These are phyloP conservation scores for Starmerella floricola DNA, from an alignment of 805 yeast species.

Conservation along the genomic window DNA sequence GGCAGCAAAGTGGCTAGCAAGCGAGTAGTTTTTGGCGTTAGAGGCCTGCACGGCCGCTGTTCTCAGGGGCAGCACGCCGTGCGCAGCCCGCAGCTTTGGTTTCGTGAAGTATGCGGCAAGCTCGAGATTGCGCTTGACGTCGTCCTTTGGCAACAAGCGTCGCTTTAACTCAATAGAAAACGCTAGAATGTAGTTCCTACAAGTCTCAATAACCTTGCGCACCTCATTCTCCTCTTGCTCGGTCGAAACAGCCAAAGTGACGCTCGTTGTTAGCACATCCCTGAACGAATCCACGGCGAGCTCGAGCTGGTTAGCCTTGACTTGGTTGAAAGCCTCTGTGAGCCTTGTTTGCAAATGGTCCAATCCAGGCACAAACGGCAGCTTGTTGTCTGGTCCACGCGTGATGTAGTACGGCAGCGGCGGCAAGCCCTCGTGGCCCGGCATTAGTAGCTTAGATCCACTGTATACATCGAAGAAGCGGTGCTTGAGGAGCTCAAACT, in stretches of 20 bases:
- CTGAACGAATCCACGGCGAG: conserved; percentile 74
- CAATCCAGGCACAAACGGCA: conserved; percentile 67
- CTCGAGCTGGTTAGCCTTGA: conserved; percentile 72
- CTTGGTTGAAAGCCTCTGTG: conserved; percentile 65
- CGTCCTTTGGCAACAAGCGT: conserved; percentile 55
- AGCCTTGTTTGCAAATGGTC: conserved; percentile 50
- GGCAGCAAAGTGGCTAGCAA: conserved; percentile 80
- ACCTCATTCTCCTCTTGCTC: conserved; percentile 71
- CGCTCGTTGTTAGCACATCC: conserved; percentile 59
- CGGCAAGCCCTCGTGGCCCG: conserved; percentile 63
- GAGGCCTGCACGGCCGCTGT: conserved; percentile 92
- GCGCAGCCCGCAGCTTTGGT: conserved; percentile 69
- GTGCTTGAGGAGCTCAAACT: conserved; percentile 75
- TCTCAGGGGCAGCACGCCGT: conserved; percentile 75
- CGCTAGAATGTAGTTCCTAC: conserved; percentile 87
- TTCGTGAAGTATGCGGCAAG: conserved; percentile 91
- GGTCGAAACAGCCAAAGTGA: conserved; percentile 56
- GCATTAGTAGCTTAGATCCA: conserved; percentile 61
- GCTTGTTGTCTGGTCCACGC: conserved; percentile 33
- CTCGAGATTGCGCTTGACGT: conserved; percentile 75
- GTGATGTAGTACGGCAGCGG: conserved; percentile 59
- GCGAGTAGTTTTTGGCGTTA: conserved; percentile 74
- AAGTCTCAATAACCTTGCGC: conserved; percentile 52
- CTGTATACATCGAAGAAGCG: conserved; percentile 78
- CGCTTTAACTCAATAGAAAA: conserved; percentile 82